Base-by-base conservation (phyloP, 2,329 filamentous ascomycete species). In the Atkinsonella hypoxylon region DNA sequence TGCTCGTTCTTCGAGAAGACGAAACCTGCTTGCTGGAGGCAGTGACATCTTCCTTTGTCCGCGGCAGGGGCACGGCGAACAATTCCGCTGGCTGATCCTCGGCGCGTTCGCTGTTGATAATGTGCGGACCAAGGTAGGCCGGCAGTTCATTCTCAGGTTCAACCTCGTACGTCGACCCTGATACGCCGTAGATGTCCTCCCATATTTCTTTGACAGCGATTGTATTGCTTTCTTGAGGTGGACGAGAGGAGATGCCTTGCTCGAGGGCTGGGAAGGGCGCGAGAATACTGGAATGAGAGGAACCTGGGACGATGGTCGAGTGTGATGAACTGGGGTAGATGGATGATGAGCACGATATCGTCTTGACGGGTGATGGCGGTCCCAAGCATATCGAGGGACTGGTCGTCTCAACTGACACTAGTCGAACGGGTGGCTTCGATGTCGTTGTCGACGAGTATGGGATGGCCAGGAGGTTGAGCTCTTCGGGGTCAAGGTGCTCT, bases 61-160 rank as follows among this genome's bases (percentile, higher is more conserved):
- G 17, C 17, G n/a, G 9, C 3, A 22, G n/a, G 13, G 34, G 47
- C 32, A 13, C 10, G 22, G 34, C 48, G 17, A 45, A 50, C 12
- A 47, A 15, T 4, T 41, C 49, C 2, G 18, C 18, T 5, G 44
- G 49, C 18, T 48, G 49, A 6, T 51, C 45, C 18, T 48, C 46
- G 20, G 48, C 50, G n/a, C 34, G 20, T n/a, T 48, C 26, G 26
- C 41, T 48, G 18, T 17, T 11, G 34, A 51, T 51, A 41, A 51
- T 51, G 26, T 51, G 41, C 9, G 46, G 50, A 7, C 15, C 50
- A 8, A 51, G 46, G 26, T 51, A 51, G 38, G 46, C 45, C 11
- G 50, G 50, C 6, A 51, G 46, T 11, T 22, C 12, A 17, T 48
- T 45, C 18, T 48, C 41, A 3, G 38, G 32, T 6, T 45, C 48